Base-by-base conservation (phyloP, 345 rosid species). In the Sonneratia caseolaris region DNA sequence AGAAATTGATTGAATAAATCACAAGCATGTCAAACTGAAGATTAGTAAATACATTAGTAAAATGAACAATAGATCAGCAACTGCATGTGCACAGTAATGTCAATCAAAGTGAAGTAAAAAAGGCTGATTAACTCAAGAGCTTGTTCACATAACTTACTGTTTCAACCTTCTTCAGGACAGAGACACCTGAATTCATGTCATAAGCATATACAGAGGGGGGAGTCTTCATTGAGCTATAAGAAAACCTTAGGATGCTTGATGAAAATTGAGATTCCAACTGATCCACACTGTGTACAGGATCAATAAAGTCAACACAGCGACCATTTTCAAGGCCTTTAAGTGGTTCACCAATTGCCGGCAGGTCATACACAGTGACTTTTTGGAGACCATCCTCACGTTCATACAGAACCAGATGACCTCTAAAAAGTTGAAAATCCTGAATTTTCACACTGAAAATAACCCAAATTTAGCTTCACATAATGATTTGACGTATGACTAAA, bases 321-420 rank as follows among this genome's bases (percentile, higher is more conserved):
- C 97, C 92, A 62, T 45, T 86, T 78, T 80, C 79, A 75, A 92
- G 95, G 81, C 84, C 69, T 76, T 64, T 71, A 14, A 92, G 88
- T n/a, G 89, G 90, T 76, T 92, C 84, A 37, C 82, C 92, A 75
- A 81, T 82, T 57, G 85, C 81, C 40, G 99, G 97, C 73, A 95
- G 97, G 73, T 70, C 77, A 81, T 85, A 84, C 70, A 72, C 73
- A n/a, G 84, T 86, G 75, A 90, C 81, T 77, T 85, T 86, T 56
- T 84, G 88, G 38, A 86, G 84, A 74, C 92, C 97, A 65, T 86
- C 78, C 81, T 90, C 91, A 67, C 98, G 98, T 81, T 87, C 98
- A 71, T 81, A 80, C 18, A 88, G 82, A 72, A 81, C 97, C 3
- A 95, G 90, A 80, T 95, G 90, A 75, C 90, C 87, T 36, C 75